Percentiles rank a stretch among this genome's conserved stretches.
These are phyloP conservation scores for Daldinia concentrica DNA, from an alignment of 495 filamentous ascomycete genomes.

Conservation along the genomic window DNA sequence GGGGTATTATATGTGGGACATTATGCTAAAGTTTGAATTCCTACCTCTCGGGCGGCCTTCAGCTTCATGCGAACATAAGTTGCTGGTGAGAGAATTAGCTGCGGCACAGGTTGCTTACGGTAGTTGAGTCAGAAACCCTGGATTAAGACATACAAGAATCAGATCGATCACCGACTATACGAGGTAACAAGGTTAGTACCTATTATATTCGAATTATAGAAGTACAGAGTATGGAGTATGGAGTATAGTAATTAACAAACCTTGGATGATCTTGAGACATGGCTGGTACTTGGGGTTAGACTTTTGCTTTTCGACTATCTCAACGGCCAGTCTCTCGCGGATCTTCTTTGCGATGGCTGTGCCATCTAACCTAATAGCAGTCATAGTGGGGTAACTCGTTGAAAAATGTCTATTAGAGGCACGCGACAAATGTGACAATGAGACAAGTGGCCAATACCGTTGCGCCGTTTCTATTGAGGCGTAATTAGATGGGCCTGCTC, in stretches of 20 bases:
- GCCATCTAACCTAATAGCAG: constrained; percentile 92
- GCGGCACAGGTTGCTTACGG: constrained; percentile 25
- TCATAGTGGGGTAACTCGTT: constrained; percentile 70
- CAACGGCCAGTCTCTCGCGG: constrained; percentile 75
- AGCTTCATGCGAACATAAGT: constrained; percentile 99
- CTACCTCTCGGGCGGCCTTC: constrained; percentile 93
- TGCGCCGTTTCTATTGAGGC: constrained; percentile 8
- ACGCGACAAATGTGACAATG: constrained; percentile 19
- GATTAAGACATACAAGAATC: constrained; percentile 79
- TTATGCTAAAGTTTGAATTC: constrained; percentile 23
- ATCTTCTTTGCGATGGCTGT: constrained; percentile 92
- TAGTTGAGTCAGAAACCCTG: constrained; percentile 21
- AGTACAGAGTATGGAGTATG: not conserved
- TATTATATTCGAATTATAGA: not conserved
- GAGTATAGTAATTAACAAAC: constrained; percentile 56
- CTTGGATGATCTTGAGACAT: constrained; percentile 90
- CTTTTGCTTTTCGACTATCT: constrained; percentile 84
- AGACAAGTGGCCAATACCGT: constrained; percentile 18
- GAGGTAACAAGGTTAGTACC: constrained; percentile 20
- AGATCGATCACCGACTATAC: constrained; percentile 83
- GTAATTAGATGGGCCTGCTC: constrained; percentile 28
- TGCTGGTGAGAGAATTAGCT: constrained; percentile 60
- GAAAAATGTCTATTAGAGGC: constrained; percentile 43
- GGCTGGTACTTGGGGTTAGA: constrained; percentile 87
- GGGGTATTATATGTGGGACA: constrained; percentile 8